Evolutionary conservation across 306 rosid species (phyloP), one percentile per base, ranked within the genome.

Genomic region (Trifolium subterraneum): DNA sequence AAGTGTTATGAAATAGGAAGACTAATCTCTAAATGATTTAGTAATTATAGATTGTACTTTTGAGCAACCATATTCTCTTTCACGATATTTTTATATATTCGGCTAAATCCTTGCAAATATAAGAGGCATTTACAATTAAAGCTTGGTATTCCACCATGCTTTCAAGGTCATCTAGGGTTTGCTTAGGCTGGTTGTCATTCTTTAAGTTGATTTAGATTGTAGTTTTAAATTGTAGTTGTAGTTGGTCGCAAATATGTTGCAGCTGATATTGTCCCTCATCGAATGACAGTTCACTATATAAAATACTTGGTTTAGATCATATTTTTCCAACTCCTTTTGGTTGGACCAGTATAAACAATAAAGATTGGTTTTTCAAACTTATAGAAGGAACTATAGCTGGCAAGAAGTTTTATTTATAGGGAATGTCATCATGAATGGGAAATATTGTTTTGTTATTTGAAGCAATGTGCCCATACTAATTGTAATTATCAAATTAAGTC

Each of bases 1-100:
- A 64, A 15, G 4, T 41, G 36, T 41, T 66, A 41, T 65, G 8
- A 65, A 65, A 65, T 56, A 65, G 52, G n/a, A 10, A 64, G 31
- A 65, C 36, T 41, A 22, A 22, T 41, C 7, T 38, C 51, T 19
- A 1, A 39, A 36, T 63, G 5, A 6, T 35, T 10, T 19, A 35
- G 48, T 63, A 63, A 63, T 35, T n/a, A 19, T 39, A 36, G 31
- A 12, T 3, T 64, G 52, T 20, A 64, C 4, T 31, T 7, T 60
- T 33, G 11, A 29, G 42, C 39, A 29, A 60, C n/a, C 41, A 29
- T 29, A 14, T 27, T 60, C 66, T 60, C 42, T 60, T 60, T 60
- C 33, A 29, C 41, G 7, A 20, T 27, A 6, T 25, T 12, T 14
- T 60, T 27, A 60, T 60, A 29, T 29, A 60, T 60, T 20, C 15